Evolutionary conservation across 257 asterid species (phyloP), one percentile per base, ranked within the genome.

Genomic region (Dorcoceras hygrometricum): DNA sequence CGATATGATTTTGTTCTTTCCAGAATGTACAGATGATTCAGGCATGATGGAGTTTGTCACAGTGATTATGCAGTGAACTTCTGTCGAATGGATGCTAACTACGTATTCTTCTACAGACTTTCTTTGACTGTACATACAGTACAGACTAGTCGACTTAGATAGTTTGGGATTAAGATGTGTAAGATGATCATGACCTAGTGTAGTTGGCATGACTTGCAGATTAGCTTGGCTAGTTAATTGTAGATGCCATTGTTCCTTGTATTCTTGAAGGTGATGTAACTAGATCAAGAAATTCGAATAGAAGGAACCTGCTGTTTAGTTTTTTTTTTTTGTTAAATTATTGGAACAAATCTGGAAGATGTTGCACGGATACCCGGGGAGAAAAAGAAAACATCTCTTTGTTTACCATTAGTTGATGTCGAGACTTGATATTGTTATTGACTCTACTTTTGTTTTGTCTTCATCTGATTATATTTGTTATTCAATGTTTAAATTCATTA

Each of bases 1-100:
- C 29, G 64, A 67, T 26, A 24, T 71, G 61, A 29, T 68, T 31
- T 66, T 65, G 25, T 63, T 77, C 26, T 60, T 32, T 3, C 32
- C 81, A 84, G 81, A 80, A 77, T 82, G 71, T 78, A 62, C 87
- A 80, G 84, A 82, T 87, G 90, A 74, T 84, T 55, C 89, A 75
- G 6, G 82, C 83, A 18, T 87, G 87, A 82, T 62, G 81, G 68
- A 56, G 66, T 54, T 72, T 5, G 34, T 6, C 4, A 65, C 62
- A 23, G 24, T 12, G 55, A 54, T 57, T 18, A 23, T 67, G 50
- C 28, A 12, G 24, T 59, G 58, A 63, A 29, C 32, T 66, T 66
- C 31, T 10, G 73, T 43, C 23, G 36, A 51, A 65, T 25, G 23
- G 74, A 62, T 62, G 59, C 65, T 56, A 20, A 32, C 70, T 65